A percentile compares a stretch with the other conserved stretches of the same genome.
Evolutionary conservation across 2,329 filamentous ascomycete genomes (phyloP).

Genomic region (Tolypocladium ovalisporum): DNA sequence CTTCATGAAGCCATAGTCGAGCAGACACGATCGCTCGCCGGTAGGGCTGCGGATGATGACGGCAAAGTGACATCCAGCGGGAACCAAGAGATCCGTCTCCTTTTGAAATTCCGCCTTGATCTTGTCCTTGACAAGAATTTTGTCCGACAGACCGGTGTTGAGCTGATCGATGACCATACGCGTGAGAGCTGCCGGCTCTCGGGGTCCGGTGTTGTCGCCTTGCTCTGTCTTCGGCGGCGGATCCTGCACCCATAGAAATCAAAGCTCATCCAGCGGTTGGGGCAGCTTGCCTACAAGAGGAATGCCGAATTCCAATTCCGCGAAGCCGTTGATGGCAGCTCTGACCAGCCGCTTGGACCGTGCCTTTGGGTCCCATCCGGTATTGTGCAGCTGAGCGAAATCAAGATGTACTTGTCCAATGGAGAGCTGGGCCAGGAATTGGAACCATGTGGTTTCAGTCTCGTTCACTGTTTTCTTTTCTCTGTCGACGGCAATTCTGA

Average conservation of each 20-base stretch:
- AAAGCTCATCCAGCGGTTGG: conserved; percentile 24
- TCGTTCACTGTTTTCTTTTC: neutral
- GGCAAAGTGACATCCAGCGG: conserved; percentile 14
- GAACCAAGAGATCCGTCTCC: conserved; percentile 8
- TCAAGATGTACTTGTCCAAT: conserved; percentile 3
- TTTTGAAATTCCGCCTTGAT: conserved; percentile 2
- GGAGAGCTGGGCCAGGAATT: conserved; percentile 6
- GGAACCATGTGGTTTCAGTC: conserved; percentile 3
- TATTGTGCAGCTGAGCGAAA: conserved; percentile 7
- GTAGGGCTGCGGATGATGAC: conserved; percentile 8
- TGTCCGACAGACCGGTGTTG: conserved; percentile 1
- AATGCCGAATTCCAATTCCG: conserved; percentile 10
- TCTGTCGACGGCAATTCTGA: conserved; percentile 2
- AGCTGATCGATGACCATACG: conserved; percentile 1
- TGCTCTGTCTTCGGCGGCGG: neutral
- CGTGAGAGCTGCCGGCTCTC: neutral
- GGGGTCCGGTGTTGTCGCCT: neutral
- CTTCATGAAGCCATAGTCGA: conserved; percentile 16
- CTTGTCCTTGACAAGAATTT: conserved; percentile 5
- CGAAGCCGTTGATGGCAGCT: conserved; percentile 7
- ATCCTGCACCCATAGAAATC: conserved; percentile 21
- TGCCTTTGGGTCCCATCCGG: conserved; percentile 1
- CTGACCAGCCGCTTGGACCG: conserved; percentile 11
- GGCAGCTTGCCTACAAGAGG: conserved; percentile 17
- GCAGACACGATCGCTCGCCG: conserved; percentile 4